These are phyloP conservation scores for Nicotiana obtusifolia DNA, from an alignment of 257 asterid genomes.

Conservation along the genomic window DNA sequence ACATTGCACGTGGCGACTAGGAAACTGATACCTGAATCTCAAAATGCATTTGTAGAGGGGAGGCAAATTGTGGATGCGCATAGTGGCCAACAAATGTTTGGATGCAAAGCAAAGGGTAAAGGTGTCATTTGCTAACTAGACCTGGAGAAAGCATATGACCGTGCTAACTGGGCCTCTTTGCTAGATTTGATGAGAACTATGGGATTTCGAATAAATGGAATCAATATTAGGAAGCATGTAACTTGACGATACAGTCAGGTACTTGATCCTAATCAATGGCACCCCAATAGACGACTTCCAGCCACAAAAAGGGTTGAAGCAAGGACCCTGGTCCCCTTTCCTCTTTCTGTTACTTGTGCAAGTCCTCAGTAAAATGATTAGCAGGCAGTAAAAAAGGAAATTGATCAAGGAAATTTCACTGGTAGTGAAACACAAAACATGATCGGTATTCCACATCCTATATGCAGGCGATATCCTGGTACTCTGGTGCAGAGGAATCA, in stretches of 20 bases:
- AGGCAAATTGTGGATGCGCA: background rate
- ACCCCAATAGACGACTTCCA: background rate
- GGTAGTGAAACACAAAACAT: background rate
- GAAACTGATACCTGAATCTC: background rate
- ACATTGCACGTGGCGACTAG: background rate
- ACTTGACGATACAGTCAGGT: background rate
- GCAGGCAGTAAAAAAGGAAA: background rate
- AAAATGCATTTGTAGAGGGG: background rate
- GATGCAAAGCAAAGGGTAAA: background rate
- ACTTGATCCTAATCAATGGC: background rate
- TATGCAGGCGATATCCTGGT: background rate
- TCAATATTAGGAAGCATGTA: background rate
- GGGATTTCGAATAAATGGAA: background rate
- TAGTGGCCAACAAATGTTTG: background rate
- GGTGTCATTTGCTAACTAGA: background rate
- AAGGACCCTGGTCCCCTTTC: background rate
- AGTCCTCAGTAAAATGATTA: background rate
- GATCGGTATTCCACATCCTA: background rate
- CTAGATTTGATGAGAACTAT: background rate
- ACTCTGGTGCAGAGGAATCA: background rate
- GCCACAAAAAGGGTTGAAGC: background rate
- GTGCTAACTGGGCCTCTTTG: background rate
- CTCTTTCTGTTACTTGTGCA: background rate
- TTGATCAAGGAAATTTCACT: background rate
- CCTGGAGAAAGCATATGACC: background rate